Evolutionary conservation across 2,329 filamentous ascomycete species (phyloP).

Genomic region (Fusarium piperis): DNA sequence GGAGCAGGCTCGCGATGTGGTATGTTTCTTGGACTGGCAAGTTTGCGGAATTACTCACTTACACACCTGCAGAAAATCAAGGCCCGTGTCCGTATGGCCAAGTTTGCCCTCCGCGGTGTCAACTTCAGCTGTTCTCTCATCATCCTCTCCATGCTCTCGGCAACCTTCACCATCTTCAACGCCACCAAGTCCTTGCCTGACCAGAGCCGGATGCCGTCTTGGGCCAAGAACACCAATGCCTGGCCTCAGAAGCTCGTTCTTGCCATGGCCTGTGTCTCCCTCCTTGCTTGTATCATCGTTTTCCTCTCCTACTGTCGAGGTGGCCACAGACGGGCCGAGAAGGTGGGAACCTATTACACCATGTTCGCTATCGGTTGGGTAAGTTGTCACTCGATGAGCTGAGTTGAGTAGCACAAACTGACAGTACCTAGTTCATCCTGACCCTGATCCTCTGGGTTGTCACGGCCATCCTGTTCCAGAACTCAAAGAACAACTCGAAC

Average conservation of each 20-base stretch:
- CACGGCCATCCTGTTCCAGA: slow-evolving; percentile 85
- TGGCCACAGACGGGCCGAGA: slow-evolving; percentile 88
- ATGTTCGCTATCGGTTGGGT: slow-evolving; percentile 88
- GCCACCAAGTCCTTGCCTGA: slow-evolving; percentile 78
- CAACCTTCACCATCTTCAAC: slow-evolving; percentile 94
- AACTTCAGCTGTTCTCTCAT: slow-evolving; percentile 98
- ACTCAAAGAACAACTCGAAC: slow-evolving; percentile 72
- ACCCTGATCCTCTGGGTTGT: slow-evolving; percentile 93
- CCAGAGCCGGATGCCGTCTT: slow-evolving; percentile 84
- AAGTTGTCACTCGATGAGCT: slow-evolving; percentile 22
- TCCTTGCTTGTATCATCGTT: slow-evolving; percentile 80
- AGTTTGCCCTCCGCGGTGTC: slow-evolving; percentile 92
- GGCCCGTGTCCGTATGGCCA: slow-evolving; percentile 88
- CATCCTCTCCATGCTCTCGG: slow-evolving; percentile 87
- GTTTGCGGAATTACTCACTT: slow-evolving; percentile 27
- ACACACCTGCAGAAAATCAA: slow-evolving; percentile 80
- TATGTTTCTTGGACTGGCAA: slow-evolving; percentile 60
- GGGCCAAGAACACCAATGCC: slow-evolving; percentile 79
- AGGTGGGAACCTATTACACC: slow-evolving; percentile 94
- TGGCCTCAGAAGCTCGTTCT: slow-evolving; percentile 94
- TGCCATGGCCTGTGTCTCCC: slow-evolving; percentile 80
- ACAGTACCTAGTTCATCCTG: slow-evolving; percentile 73
- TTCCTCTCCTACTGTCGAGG: slow-evolving; percentile 89
- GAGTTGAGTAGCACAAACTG: not conserved
- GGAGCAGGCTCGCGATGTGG: slow-evolving; percentile 86